Conservation (phyloP, 2,329 filamentous ascomycete genomes). For the Hortaea sp. region DNA sequence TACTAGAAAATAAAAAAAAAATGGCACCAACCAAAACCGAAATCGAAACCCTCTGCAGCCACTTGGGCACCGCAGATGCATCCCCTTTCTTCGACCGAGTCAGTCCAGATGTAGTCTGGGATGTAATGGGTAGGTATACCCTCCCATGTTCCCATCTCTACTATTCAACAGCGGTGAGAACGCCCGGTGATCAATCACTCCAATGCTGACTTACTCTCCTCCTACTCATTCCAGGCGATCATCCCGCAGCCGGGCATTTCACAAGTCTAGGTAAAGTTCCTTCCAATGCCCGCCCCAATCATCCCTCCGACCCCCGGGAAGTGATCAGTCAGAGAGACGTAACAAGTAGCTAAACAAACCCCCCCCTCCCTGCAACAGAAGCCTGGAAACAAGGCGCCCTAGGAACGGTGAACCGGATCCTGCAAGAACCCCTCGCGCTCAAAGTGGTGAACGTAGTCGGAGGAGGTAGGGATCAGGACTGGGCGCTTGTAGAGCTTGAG, state of each 20-base stretch:
- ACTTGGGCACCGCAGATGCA: conserved; percentile 13
- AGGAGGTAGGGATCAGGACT: conserved; percentile 17
- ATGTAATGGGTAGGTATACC: conserved; percentile 17
- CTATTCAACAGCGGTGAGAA: no score
- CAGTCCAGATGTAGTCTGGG: conserved; percentile 17
- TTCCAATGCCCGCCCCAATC: no score
- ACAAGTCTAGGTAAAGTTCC: conserved; percentile 15
- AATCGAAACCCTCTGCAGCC: conserved; percentile 13
- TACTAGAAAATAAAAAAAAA: no score
- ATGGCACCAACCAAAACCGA: conserved; percentile 4
- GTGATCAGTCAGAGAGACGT: neutral
- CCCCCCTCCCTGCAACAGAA: no score
- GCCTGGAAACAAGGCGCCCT: conserved; percentile 20
- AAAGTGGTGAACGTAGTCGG: conserved; percentile 19
- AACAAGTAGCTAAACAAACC: neutral
- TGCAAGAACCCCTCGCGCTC: conserved; percentile 14
- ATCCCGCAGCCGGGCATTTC: conserved; percentile 17
- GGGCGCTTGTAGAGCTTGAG: conserved; percentile 19
- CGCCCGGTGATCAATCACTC: no score
- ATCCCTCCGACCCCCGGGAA: no score
- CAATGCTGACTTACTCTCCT: no score
- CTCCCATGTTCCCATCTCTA: no score
- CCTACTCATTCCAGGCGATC: no score
- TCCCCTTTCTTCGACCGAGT: conserved; percentile 19
- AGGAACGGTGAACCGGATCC: conserved; percentile 13